Evolutionary conservation across 805 yeast species (phyloP).

Genomic region (Cyberlindnera samutprakarnensis): DNA sequence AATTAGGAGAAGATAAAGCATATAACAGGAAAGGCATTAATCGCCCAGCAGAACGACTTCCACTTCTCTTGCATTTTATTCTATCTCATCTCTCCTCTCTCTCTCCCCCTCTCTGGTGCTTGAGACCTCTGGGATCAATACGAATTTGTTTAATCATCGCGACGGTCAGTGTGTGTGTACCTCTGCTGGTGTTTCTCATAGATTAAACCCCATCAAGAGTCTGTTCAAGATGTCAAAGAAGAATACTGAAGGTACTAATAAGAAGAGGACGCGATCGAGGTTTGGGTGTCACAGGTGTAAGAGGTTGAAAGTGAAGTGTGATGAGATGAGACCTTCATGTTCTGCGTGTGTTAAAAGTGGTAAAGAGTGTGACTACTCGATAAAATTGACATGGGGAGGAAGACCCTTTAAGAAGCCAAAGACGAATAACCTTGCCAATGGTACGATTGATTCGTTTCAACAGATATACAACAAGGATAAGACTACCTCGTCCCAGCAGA

Average conservation of each 20-base stretch:
- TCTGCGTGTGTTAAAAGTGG: slow-evolving; percentile 42
- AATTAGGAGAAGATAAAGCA: too few relatives aligned
- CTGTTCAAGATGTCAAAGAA: not conserved
- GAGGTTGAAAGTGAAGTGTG: slow-evolving; percentile 58
- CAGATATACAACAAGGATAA: slow-evolving; percentile 9
- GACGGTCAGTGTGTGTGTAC: too few relatives aligned
- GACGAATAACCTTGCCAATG: slow-evolving; percentile 19
- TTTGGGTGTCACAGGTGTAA: slow-evolving; percentile 59
- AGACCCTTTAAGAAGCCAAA: slow-evolving; percentile 46
- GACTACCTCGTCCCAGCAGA: not conserved
- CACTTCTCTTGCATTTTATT: too few relatives aligned
- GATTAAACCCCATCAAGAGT: not conserved
- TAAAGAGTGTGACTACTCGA: slow-evolving; percentile 51
- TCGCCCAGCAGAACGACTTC: too few relatives aligned
- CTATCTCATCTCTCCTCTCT: too few relatives aligned
- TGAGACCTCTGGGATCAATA: too few relatives aligned
- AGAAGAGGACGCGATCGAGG: slow-evolving; percentile 38
- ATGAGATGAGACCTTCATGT: slow-evolving; percentile 59
- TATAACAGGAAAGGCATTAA: too few relatives aligned
- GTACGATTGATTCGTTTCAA: slow-evolving; percentile 13
- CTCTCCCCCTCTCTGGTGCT: too few relatives aligned
- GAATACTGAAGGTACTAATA: not conserved
- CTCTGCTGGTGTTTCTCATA: too few relatives aligned
- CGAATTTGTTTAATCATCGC: too few relatives aligned
- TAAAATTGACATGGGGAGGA: slow-evolving; percentile 70